Base-by-base conservation (phyloP, 1,284 basidiomycete species). In the Pseudozyma pruni region DNA sequence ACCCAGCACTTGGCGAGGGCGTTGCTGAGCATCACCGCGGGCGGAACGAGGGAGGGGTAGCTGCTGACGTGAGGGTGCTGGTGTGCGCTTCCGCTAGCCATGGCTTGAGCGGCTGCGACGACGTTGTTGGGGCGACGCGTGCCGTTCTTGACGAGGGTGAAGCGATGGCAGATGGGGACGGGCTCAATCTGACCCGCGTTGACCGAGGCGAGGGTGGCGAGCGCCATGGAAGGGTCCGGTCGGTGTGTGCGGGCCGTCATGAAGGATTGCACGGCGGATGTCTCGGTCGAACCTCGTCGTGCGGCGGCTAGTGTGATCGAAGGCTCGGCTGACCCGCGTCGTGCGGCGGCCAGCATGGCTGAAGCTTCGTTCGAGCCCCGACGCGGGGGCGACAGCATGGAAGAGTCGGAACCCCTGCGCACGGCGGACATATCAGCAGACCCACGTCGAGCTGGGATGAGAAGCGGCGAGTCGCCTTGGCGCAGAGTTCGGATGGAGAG, bases 121-220 rank as follows among this genome's bases (percentile, higher is more conserved):
- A 76, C 51, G 13, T 60, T 48, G 41, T 48, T 47, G 27, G 76
- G 76, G 13, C 71, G 67, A 14, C 69, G 52, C 1, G 70, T 75
- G 31, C 76, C 74, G 62, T 78, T 80, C 58, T 79, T 78, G 64
- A 80, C 70, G 19, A 80, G 48, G 11, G 75, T 80, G 53, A 80
- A 80, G 2, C 78, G 69, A 50, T 80, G 78, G 59, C 62, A 66
- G 35, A 78, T 57, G 29, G 69, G 61, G 1, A 49, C 44, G 13
- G 74, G 66, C 31, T 62, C 64, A 25, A 55, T 19, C 29, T 41
- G 20, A 10, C 55, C 60, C 14, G 60, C 63, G 42, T 39, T 59
- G 47, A 72, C 72, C 9, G 72, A 72, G 14, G 75, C 69, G 20
- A 77, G 66, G 19, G 75, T 78, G 16, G 75, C 75, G 23, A 76